phyloP scores from a whole-genome alignment of 495 filamentous ascomycete genomes.

The Penicillium alfredii region DNA sequence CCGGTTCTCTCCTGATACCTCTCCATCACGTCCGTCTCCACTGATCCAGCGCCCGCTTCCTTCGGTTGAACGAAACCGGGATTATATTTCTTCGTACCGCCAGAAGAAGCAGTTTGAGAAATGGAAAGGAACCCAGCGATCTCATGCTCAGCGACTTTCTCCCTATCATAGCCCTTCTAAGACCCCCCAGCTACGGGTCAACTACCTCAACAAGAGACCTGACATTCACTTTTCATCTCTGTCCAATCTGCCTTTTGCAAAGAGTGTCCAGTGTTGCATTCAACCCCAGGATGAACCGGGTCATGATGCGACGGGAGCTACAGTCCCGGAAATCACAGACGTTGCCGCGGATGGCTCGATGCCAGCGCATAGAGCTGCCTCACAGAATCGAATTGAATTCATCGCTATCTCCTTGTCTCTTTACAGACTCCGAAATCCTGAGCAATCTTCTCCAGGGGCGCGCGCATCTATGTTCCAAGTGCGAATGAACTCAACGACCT shows the following conservation, averaged over 20 bases:
- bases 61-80: slow-evolving; percentile 12
- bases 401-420: slow-evolving; percentile 13
- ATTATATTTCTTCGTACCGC: slow-evolving; percentile 10
- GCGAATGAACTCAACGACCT: slow-evolving; percentile 4
- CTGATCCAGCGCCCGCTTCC: slow-evolving; percentile 2
- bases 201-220: background rate
- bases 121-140: slow-evolving; percentile 13
- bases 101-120: slow-evolving; percentile 16
- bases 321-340: background rate
- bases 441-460: background rate
- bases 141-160: slow-evolving; percentile 2
- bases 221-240: slow-evolving; percentile 6
- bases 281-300: background rate
- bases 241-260: background rate
- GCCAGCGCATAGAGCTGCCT: background rate
- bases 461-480: slow-evolving; percentile 2
- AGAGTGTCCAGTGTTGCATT: background rate
- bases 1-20: slow-evolving; percentile 10
- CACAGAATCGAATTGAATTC: slow-evolving; percentile 1
- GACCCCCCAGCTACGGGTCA: background rate
- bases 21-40: background rate
- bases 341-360: background rate
- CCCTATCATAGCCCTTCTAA: slow-evolving; percentile 9
- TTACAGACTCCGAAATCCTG: slow-evolving; percentile 5
- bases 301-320: background rate